Base-by-base conservation (phyloP, 768 basidiomycete genomes). In the Leccinum subgranulosum region DNA sequence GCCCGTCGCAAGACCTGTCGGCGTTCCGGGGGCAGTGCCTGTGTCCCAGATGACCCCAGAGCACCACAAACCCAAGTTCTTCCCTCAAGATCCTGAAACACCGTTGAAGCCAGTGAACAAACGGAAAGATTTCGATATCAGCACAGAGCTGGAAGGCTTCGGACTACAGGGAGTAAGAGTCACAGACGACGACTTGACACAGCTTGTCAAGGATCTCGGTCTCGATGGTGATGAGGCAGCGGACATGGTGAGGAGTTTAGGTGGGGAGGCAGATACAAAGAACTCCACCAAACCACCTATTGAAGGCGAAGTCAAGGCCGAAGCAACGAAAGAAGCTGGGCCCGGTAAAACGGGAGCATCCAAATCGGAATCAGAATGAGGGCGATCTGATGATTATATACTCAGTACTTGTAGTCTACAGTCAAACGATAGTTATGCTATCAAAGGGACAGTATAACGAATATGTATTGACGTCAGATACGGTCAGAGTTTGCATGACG, bases 1-100 rank as follows among this genome's bases (percentile, higher is more conserved):
- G 3, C 84, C 82, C 6, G 74, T 73, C 27, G 80, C 74, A 0
- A 80, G 83, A 61, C 85, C 88, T 11, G 80, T 92, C 51, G 92
- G 91, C 54, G 88, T 94, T 6, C 90, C 92, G 3, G 92, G 92
- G 4, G 92, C 88, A 0, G 76, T 81, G 28, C 77, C 84, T 8
- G 89, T 91, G 10, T 74, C 84, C 8, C 83, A 92, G 67, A 92
- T 92, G 87, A 88, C 86, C 7, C 87, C 88, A n/a, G 83, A 87
- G 41, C 86, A 79, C 49, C 78, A 92, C 64, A 84, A 76, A 65
- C 79, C 77, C 55, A 81, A 83, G 64, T 76, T 84, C 49, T 77
- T 84, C 41, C 79, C 83, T 51, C 67, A 63, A 43, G 69, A 75
- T 43, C 69, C 75, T 0, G 66, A 71, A 12, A 79, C 79, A n/a